Conservation (phyloP, 257 asterid species). For the Leptodermis oblonga region DNA sequence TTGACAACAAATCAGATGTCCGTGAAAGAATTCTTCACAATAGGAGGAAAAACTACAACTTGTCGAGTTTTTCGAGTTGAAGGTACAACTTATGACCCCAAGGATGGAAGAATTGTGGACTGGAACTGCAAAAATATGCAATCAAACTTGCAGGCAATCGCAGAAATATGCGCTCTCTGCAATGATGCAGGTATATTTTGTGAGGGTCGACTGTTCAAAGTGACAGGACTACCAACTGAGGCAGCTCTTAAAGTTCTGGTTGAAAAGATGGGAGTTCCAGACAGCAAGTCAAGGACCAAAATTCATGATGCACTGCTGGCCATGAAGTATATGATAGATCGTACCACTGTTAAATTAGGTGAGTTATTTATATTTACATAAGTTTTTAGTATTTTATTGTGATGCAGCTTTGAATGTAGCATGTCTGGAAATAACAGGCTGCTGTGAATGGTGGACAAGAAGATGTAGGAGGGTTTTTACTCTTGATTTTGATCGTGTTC, state of each 20-base stretch:
- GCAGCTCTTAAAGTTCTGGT: slow-evolving; percentile 12
- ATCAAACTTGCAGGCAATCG: slow-evolving; percentile 7
- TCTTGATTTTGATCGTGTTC: slow-evolving; percentile 80
- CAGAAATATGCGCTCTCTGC: slow-evolving; percentile 10
- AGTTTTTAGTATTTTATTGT: background rate
- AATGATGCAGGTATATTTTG: slow-evolving; percentile 7
- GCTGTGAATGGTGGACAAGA: slow-evolving; percentile 82
- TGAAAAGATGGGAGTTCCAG: slow-evolving; percentile 12
- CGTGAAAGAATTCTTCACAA: slow-evolving; percentile 3
- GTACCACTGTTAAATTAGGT: slow-evolving; percentile 9
- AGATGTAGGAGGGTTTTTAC: slow-evolving; percentile 65
- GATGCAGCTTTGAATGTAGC: slow-evolving; percentile 6
- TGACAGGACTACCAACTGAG: slow-evolving; percentile 12
- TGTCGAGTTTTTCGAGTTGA: slow-evolving; percentile 6
- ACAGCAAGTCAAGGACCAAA: background rate
- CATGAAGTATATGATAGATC: slow-evolving; percentile 12
- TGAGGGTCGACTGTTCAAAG: slow-evolving; percentile 12
- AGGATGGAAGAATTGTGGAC: slow-evolving; percentile 7
- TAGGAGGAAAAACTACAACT: background rate
- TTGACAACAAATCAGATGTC: slow-evolving; percentile 13
- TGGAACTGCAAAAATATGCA: slow-evolving; percentile 3
- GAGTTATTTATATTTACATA: background rate
- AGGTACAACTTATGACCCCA: slow-evolving; percentile 9
- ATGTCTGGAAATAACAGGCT: slow-evolving; percentile 35
- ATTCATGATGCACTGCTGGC: slow-evolving; percentile 5